Base-by-base conservation (phyloP, 164 flowering plant species). In the Stephania japonica region DNA sequence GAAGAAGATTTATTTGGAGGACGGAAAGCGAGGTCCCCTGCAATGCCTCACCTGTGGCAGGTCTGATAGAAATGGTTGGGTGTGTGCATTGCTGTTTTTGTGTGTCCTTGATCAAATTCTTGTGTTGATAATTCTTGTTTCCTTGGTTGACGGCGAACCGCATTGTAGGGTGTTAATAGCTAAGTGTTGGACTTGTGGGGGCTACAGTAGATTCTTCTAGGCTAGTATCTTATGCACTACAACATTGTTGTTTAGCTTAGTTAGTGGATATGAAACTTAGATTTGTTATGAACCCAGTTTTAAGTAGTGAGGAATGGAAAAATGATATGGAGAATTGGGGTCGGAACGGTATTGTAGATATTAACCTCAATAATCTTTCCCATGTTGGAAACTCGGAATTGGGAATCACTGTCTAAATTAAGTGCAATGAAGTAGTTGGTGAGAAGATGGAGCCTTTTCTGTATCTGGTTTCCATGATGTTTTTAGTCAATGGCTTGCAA, bases 11-110 rank as follows among this genome's bases (percentile, higher is more conserved):
- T 95, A 82, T 78, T 82, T 93, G 87, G 97, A 90, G 80, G 82
- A 91, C 69, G 97, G 97, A 49, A 95, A 89, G 83, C 79, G 81
- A 11, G 92, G 90, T 16, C 82, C 87, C 47, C 79, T 93, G 74
- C 87, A 81, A 8, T 95, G 99, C 81, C 71, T 89, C 64, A 93
- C 85, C 16, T 95, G 99, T 79, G 82, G 80, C 88, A 93, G 99
- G 99, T 95, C 83, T 82, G 90, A 71, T 82, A 21, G 53, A 59
- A 7, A 70, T 73, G 61, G 65, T 24, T 42, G 44, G 27, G 16
- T 32, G 21, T 61, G 13, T 70, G 47, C 69, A 74, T 75, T 13
- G 27, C 63, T 68, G 53, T 14, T 73, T 49, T 59, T 21, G 6
- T n/a, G 64, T 19, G 24, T 59, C 23, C 19, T 59, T 59, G 25